A percentile compares a stretch with the other conserved stretches of the same genome.
Conservation (phyloP, 108 stramenopile genomes). For the Nitzschia putrida region DNA sequence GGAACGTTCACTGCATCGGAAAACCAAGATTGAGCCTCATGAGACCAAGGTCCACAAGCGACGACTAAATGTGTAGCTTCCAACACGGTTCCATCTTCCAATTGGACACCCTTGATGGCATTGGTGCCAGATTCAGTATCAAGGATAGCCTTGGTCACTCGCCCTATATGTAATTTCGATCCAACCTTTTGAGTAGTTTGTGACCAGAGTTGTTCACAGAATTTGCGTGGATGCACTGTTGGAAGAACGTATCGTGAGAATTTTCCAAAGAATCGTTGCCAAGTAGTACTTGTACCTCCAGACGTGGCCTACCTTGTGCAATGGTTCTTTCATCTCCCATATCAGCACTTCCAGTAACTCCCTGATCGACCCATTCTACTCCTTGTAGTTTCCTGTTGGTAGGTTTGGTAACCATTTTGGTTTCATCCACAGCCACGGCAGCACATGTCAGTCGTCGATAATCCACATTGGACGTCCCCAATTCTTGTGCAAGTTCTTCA, state of each 20-base stretch:
- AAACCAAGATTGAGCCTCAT: constrained; percentile 14
- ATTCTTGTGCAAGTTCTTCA: constrained; percentile 50
- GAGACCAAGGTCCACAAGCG: constrained; percentile 66
- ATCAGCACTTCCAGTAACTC: constrained; percentile 9
- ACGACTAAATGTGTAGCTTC: constrained; percentile 43
- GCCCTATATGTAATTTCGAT: constrained; percentile 1
- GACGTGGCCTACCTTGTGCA: constrained; percentile 71
- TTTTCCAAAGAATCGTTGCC: too few species aligned
- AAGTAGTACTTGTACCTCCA: too few species aligned
- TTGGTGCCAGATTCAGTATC: background rate
- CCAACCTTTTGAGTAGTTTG: constrained; percentile 8
- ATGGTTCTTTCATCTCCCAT: constrained; percentile 57
- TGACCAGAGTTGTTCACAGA: constrained; percentile 51
- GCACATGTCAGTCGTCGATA: constrained; percentile 70
- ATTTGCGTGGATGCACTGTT: constrained; percentile 59
- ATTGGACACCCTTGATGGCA: constrained; percentile 31
- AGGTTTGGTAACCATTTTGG: constrained; percentile 7
- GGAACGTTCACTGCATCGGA: constrained; percentile 20
- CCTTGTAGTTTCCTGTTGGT: constrained; percentile 46
- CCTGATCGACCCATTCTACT: constrained; percentile 56
- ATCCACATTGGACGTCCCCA: constrained; percentile 21
- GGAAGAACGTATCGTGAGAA: background rate
- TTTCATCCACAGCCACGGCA: constrained; percentile 35
- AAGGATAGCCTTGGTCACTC: constrained; percentile 26
- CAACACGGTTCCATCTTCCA: constrained; percentile 42